These are phyloP conservation scores for Acacia melanoxylon DNA, from an alignment of 306 rosid genomes.

Conservation along the genomic window DNA sequence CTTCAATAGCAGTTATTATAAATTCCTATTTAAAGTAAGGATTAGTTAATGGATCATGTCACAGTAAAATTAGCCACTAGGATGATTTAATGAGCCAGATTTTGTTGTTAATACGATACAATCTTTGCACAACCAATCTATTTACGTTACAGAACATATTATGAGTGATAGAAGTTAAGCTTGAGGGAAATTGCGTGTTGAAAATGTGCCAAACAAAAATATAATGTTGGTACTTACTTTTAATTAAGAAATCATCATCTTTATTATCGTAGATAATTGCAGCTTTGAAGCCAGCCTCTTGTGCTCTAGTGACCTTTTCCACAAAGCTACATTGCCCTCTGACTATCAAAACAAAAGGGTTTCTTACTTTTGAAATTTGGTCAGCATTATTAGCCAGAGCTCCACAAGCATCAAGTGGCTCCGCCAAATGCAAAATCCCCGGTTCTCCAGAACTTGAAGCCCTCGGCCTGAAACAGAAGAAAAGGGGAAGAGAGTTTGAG, in stretches of 20 bases:
- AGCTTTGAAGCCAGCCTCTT: slow-evolving; percentile 86
- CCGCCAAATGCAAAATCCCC: slow-evolving; percentile 72
- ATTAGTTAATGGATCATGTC: too few species aligned
- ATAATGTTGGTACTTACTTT: too few species aligned
- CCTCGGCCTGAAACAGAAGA: slow-evolving; percentile 67
- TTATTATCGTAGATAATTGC: slow-evolving; percentile 83
- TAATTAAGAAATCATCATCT: slow-evolving; percentile 36
- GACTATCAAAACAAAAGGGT: slow-evolving; percentile 66
- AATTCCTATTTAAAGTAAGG: slow-evolving; percentile 6
- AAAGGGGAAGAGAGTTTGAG: not conserved
- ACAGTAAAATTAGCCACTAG: too few species aligned
- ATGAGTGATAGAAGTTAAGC: too few species aligned
- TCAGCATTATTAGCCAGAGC: slow-evolving; percentile 57
- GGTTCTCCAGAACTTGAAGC: slow-evolving; percentile 70
- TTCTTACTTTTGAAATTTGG: slow-evolving; percentile 44
- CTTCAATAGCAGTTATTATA: slow-evolving; percentile 2
- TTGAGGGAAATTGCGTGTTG: not conserved
- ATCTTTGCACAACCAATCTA: too few species aligned
- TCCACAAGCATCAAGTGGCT: slow-evolving; percentile 87
- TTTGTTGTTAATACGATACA: too few species aligned
- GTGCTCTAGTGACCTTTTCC: slow-evolving; percentile 86
- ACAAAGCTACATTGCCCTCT: slow-evolving; percentile 97
- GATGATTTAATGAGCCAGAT: too few species aligned
- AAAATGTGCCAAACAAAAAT: not conserved
- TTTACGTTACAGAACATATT: too few species aligned